Base-by-base conservation (phyloP, 768 basidiomycete genomes). In the Nidula microcarpa region DNA sequence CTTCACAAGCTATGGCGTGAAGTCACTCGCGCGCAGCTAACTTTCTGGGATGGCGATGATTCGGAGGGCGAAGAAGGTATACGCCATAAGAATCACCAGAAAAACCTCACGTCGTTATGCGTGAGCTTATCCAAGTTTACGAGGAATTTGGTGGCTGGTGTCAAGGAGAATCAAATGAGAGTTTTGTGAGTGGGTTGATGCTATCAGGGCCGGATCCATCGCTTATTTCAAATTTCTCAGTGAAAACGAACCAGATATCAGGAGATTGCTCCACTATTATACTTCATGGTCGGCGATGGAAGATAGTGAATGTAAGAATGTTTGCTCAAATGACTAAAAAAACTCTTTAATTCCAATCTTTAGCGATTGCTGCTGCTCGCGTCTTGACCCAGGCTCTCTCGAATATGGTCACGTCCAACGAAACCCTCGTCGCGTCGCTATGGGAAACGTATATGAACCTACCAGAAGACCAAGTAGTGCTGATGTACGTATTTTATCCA, bases 341-440 rank as follows among this genome's bases (percentile, higher is more conserved):
- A 32, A 32, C 33, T 36, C 34, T 30, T 33, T 36, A 50, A 57
- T 55, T 48, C 62, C 43, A 49, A 23, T 23, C 23, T 23, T 23
- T 41, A 95, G 94, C 81, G 53, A 75, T 82, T 51, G 69, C 77
- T 0, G 73, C 80, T 16, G 84, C 87, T 6, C 78, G 89, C 13
- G 77, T 90, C 53, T 71, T 91, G 32, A 75, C 86, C 2, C 93
- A 97, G 65, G 72, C 89, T 3, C 75, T 96, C 32, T 89, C 92
- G 16, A 97, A 97, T 65, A 74, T 93, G 18, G 79, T 95, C 33
- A 92, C 94, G 2, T 77, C 79, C 6, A 90, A 93, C 55, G 80
- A 85, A 41, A 59, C 55, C 6, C 75, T 87, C 44, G 74, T 80
- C 55, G 64, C 73, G n/a, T 74, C 64, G 17, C 68, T 88, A 33